These are phyloP conservation scores for Fusarium xyrophilum DNA, from an alignment of 2,329 filamentous ascomycete genomes.

Conservation along the genomic window DNA sequence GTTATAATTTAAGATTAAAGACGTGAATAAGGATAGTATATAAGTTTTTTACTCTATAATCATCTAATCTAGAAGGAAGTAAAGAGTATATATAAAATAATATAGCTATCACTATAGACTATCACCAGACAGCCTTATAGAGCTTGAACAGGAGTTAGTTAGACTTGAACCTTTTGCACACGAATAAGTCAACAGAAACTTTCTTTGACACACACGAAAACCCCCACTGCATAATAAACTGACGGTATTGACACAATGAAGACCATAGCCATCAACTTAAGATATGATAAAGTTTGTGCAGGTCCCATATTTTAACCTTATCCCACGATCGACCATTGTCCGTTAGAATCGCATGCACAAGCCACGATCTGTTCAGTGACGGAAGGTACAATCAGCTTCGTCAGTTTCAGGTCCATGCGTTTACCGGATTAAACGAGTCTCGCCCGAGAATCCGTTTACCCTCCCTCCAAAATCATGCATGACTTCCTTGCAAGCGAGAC, in stretches of 20 bases:
- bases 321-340: not conserved
- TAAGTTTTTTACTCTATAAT: too few species aligned
- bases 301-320: not conserved
- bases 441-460: not conserved
- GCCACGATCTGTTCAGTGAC: not conserved
- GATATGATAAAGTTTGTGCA: not conserved
- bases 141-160: too few species aligned
- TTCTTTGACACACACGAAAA: not conserved
- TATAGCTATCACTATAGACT: too few species aligned
- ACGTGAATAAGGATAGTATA: too few species aligned
- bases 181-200: not conserved
- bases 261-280: not conserved
- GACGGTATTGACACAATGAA: not conserved
- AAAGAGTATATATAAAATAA: too few species aligned
- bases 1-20: too few species aligned
- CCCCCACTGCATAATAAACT: not conserved
- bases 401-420: not conserved
- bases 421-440: not conserved
- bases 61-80: too few species aligned
- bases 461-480: not conserved
- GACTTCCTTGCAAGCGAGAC: not conserved
- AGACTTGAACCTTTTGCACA: rapidly evolving
- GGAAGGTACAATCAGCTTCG: not conserved
- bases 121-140: too few species aligned
- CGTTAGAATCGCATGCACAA: not conserved